Base-by-base conservation (phyloP, 345 rosid species). In the Ceriops tagal region DNA sequence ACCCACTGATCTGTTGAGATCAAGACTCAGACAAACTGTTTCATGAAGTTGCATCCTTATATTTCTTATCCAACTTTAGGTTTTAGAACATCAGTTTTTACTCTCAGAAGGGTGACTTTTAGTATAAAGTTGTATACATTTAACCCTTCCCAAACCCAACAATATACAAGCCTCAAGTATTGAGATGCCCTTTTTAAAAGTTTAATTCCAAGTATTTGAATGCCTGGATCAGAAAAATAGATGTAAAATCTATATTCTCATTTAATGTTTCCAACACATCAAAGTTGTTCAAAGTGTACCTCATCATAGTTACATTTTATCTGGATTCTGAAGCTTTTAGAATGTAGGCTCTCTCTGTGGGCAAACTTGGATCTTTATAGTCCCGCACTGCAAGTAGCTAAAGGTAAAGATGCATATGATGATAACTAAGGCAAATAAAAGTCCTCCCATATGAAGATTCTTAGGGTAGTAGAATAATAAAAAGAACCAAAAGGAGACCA, bases 161-260 rank as follows among this genome's bases (percentile, higher is more conserved):
- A 43, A 43, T 13, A 0, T 13, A 43, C 0, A 16, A 43, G 16
- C 18, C 16, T 2, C 3, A 0, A 11, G 4, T 13, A 43, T 13
- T 11, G 15, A 3, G 47, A 43, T 3, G 47, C 18, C 47, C 4
- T 43, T 43, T 37, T 43, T 43, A 0, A 13, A 18, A 13, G 49
- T 43, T 43, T 11, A 13, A 18, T 43, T 43, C 49, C 78, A 86
- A 27, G 43, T 82, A 85, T 70, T 87, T 88, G 79, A 87, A 84
- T 61, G 79, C 93, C 96, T 84, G 90, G 76, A 70, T 63, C 35
- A 65, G 18, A 57, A 70, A 69, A 70, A 57, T 34, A 26, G 20
- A 63, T 26, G 18, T 67, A 30, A 60, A 62, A 68, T 30, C 31
- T 34, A 39, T 26, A 66, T 27, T 55, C 59, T 27, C 28, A 21